Evolutionary conservation across 1,139 yeast species (phyloP), one percentile per base, ranked within the genome.

Genomic region (Candida neerlandica): DNA sequence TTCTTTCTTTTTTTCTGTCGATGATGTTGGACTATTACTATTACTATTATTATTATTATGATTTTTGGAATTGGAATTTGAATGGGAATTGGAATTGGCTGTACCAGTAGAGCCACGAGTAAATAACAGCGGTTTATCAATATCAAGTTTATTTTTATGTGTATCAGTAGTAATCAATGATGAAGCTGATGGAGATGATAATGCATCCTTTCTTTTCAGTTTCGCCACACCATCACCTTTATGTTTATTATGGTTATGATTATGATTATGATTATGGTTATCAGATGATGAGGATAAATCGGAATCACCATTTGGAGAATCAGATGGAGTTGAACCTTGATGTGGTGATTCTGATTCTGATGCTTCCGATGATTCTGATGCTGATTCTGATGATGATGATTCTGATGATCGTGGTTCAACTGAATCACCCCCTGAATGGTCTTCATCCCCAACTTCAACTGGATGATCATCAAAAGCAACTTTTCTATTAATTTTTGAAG

Each of bases 31-130:
- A 1, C 18, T 16, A 6, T 6, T 23, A 23, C 27, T 23, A 21
- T 21, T 21, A 21, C 23, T 21, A 21, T 6, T 21, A 21, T 6
- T 21, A 21, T 6, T 21, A 21, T 6, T 21, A 6, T 21, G 4
- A 6, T 21, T 21, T 4, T 21, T 21, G 23, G 4, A 4, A 10
- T 23, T 23, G 27, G 5, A 7, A 10, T 23, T 23, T n/a, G 32
- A n/a, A 5, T 43, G 38, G 39, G 21, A 27, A 10, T 49, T 47
- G 3, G 81, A 77, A 51, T 71, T 74, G 7, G 85, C 85, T 0
- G 84, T 83, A 29, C 86, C 86, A 0, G 86, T 82, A 0, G 85
- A 79, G 1, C 81, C 71, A 40, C 78, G 62, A 1, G 84, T 70
- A 5, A 75, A 67, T 46, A 80, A 59, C 44, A 68, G 74, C 0